Evolutionary conservation across 768 basidiomycete species (phyloP), one percentile per base, ranked within the genome.

Genomic region (Russula lepida): DNA sequence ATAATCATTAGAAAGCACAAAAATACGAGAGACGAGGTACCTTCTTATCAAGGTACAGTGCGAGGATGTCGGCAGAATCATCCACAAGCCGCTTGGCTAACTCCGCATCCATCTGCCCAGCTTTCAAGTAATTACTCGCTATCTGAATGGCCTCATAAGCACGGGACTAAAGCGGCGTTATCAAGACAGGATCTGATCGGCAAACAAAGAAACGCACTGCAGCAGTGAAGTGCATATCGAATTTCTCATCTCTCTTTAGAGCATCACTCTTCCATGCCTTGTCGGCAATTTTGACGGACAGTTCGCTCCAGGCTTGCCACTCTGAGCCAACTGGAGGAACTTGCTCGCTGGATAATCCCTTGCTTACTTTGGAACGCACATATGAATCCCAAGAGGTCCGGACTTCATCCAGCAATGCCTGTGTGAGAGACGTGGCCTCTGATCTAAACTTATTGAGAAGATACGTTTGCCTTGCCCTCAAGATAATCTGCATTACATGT

Each of bases 211-310:
- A 25, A 76, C 84, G 69, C 71, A 92, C 90, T 66, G 95, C 83
- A 60, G 88, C 81, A 41, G 82, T 75, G 68, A 92, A 81, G 74
- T 95, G 77, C 91, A 98, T 89, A 55, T 86, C 84, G 69, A 95
- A 95, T 74, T 95, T 98, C 75, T 95, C 94, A 64, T 97, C 88
- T 68, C 84, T 80, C 69, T 78, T 83, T 69, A 88, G 71, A 67
- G 86, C 84, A 62, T 85, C 85, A 54, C 79, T 77, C 68, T 84
- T 86, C 86, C 87, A 92, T 39, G 75, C 71, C 39, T 75, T 73
- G 70, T 89, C 74, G 50, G 67, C 62, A 51, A 81, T 74, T 39
- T 77, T 75, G 41, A 74, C 66, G 2, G 89, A 74, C n/a, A 77
- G 76, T 21, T 44, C 51, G 12, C 74, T 69, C 85, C 92, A 95